Percentiles rank a stretch among this genome's conserved stretches.
phyloP scores from a whole-genome alignment of 306 rosid species.

The Medicago arabica region DNA sequence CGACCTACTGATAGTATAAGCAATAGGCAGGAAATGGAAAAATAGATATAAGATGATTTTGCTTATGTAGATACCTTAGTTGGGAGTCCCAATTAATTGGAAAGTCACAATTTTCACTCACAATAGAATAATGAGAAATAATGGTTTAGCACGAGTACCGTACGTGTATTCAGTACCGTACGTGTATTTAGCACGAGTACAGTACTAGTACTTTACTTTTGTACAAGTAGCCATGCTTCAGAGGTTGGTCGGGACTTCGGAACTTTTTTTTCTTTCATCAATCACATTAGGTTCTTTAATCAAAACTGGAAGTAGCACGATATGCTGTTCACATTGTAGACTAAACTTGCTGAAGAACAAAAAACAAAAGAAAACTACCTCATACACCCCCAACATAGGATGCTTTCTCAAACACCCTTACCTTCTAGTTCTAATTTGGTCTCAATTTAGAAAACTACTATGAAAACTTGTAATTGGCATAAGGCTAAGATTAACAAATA shows the following conservation, averaged over 20 bases:
- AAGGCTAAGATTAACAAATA: not conserved
- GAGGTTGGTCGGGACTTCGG: not conserved
- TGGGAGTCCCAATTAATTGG: not conserved
- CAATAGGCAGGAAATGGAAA: not conserved
- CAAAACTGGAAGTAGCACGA: not conserved
- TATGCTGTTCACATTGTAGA: slow-evolving; percentile 2
- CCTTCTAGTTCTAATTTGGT: not conserved
- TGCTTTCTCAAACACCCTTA: not conserved
- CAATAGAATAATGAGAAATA: no score
- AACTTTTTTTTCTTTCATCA: not conserved
- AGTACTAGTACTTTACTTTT: no score
- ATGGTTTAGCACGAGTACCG: no score
- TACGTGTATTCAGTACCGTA: no score
- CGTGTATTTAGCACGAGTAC: no score
- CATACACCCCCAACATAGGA: slow-evolving; percentile 5
- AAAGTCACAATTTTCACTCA: no score
- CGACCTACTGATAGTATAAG: not conserved
- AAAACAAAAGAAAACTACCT: slow-evolving; percentile 5
- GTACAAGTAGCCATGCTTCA: no score
- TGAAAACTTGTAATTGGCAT: not conserved
- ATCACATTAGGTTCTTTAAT: slow-evolving; percentile 5
- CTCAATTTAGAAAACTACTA: slow-evolving; percentile 1
- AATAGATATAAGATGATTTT: not conserved
- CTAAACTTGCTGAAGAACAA: slow-evolving; percentile 10
- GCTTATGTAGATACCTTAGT: slow-evolving; percentile 7